Percentiles rank a stretch among this genome's conserved stretches.
phyloP scores from a whole-genome alignment of 345 rosid genomes.

The Aquilaria yunnanensis region DNA sequence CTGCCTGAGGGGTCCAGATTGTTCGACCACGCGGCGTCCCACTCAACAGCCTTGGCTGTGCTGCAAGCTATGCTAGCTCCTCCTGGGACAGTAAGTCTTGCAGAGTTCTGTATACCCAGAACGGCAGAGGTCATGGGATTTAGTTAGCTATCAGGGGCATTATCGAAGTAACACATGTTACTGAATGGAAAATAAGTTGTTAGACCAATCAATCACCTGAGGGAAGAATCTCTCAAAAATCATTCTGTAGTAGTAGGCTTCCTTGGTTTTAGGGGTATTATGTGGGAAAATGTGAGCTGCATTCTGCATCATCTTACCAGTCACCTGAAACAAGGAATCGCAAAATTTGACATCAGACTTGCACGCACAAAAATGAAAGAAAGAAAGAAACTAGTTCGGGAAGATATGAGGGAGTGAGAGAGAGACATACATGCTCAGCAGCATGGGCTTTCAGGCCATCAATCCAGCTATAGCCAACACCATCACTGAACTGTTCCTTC shows the following conservation, averaged over 20 bases:
- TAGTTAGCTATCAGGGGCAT: not conserved
- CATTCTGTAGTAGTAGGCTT: constrained; percentile 86
- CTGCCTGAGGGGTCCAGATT: constrained; percentile 97
- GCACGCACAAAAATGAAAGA: no score
- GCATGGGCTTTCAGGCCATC: constrained; percentile 95
- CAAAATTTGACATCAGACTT: not conserved
- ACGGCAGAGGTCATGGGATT: not conserved
- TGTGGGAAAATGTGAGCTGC: constrained; percentile 69
- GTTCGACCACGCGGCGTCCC: constrained; percentile 81
- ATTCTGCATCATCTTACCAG: constrained; percentile 72
- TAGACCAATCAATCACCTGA: constrained; percentile 37
- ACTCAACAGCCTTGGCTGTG: constrained; percentile 81
- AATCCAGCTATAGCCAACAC: constrained; percentile 97
- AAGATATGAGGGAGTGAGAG: not conserved
- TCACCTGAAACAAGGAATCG: constrained; percentile 40
- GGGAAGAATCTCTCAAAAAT: constrained; percentile 92
- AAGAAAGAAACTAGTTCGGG: not conserved
- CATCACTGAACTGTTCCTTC: constrained; percentile 96
- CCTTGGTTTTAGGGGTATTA: constrained; percentile 80
- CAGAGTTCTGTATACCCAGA: constrained; percentile 55
- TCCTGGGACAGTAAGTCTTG: constrained; percentile 78
- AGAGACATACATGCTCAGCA: constrained; percentile 39
- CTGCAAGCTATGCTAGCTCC: constrained; percentile 91
- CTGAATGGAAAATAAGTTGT: not conserved
- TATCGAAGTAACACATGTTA: not conserved